A percentile compares a stretch with the other conserved stretches of the same genome.
Evolutionary conservation across 148 eudicot genomes (phyloP).

Genomic region (Vaccinium darrowii): DNA sequence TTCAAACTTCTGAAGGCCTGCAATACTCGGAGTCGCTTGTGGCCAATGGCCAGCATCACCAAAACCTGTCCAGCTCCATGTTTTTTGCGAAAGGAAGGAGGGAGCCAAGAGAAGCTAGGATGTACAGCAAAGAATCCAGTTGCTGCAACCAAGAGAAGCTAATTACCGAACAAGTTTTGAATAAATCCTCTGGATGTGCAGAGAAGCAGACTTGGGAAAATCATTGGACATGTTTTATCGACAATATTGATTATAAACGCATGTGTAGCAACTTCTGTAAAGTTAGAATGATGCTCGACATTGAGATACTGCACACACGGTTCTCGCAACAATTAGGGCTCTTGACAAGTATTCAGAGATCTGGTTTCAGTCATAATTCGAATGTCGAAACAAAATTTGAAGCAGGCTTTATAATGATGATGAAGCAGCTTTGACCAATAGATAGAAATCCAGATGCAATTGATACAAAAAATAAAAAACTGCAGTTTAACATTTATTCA

Average conservation of each 20-base stretch:
- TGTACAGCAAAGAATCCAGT: not conserved
- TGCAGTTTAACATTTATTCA: not conserved
- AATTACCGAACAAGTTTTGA: not conserved
- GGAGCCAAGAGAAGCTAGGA: not conserved
- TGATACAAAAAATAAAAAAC: not conserved
- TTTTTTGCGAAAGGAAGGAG: not conserved
- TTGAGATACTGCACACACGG: not conserved
- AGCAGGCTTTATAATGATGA: not conserved
- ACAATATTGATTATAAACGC: not conserved
- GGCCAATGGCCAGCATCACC: not conserved
- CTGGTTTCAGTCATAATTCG: not conserved
- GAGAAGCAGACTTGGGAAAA: not conserved
- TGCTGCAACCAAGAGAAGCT: not conserved
- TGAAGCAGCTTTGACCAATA: not conserved
- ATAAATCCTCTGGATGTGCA: not conserved
- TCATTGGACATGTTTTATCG: not conserved
- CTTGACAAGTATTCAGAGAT: not conserved
- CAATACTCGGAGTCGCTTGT: not conserved
- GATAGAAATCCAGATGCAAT: not conserved
- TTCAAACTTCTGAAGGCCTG: not conserved
- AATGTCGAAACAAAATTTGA: not conserved
- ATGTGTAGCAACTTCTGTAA: not conserved
- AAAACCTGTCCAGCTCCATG: not conserved
- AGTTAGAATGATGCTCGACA: not conserved
- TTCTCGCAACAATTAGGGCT: not conserved